Evolutionary conservation across 176 grass and related monocot genomes (phyloP), one percentile per base, ranked within the genome.

Genomic region (Otatea glauca): DNA sequence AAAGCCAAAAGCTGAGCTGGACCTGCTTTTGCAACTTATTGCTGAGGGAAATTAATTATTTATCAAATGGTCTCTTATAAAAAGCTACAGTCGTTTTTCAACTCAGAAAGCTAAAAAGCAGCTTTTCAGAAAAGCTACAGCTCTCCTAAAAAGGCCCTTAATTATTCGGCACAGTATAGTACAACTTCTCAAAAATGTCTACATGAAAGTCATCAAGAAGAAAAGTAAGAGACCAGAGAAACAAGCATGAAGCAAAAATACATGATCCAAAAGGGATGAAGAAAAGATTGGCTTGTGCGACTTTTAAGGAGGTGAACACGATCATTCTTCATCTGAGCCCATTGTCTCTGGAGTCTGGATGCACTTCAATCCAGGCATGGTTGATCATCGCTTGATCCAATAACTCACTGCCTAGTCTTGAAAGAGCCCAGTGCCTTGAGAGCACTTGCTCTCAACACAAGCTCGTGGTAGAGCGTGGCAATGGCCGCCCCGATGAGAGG

Each of bases 391-490:
- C 5, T 41, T 41, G 39, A 41, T 41, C 39, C 6, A 41, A 41
- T 4, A 41, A 41, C 5, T 65, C 18, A 53, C 1, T 18, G 17
- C n/a, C 62, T 81, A 12, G 42, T 29, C 64, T 76, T 71, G 71
- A 85, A 88, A 62, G 90, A 75, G 38, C 78, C 78, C 66, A 65
- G 6, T 23, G 78, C 83, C 78, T 79, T 68, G 67, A 83, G 29
- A 74, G 73, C 78, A 34, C 73, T 77, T 4, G 66, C 86, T 35
- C 77, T 71, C 55, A 82, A 66, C 66, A 78, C n/a, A 16, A 82
- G 50, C 82, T 92, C 77, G 72, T 88, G 82, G 24, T 85, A 74
- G 27, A 85, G 77, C 29, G 48, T 81, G 38, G 82, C 86, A 27
- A 88, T 67, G 77, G 50, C 65, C 9, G 58, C 39, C 9, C 77